Base-by-base conservation (phyloP, 1,139 yeast genomes). In the Pichia sp. region DNA sequence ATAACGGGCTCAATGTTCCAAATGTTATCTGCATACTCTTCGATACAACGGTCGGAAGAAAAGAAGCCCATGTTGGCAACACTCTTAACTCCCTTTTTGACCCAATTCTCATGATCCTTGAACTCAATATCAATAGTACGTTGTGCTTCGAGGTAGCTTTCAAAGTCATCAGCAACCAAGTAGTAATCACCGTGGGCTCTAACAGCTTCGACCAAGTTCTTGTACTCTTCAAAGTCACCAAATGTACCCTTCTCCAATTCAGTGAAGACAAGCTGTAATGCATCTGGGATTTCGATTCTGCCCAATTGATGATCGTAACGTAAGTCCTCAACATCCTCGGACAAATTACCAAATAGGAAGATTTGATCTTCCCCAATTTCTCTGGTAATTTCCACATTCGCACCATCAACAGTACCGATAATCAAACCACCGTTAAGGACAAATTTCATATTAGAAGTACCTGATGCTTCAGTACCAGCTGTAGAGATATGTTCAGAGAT, bases 391-490 rank as follows among this genome's bases (percentile, higher is more conserved):
- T 88, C 96, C 38, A 88, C 94, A 56, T 87, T 88, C 45, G 96
- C 96, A 56, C 97, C 96, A 57, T 88, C 96, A 48, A 88, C 95
- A 14, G 96, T 87, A 56, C 97, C 97, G 51, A 87, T 80, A 49
- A 87, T 84, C 48, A 88, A 71, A 35, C 96, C 96, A 61, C 96
- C 96, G 55, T 86, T 87, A 62, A 87, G 66, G 22, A 87, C 95
- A 58, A 87, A 87, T 65, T 87, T 88, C 96, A 87, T 87, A 66
- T 87, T 87, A 32, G 94, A 83, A 30, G 97, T 87, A 58, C 96
- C 96, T 2, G 94, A 82, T 19, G 95, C 96, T 60, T 87, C 97
- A 18, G 97, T 87, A 51, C 97, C 97, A 10, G 96, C 96, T 33
- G 96, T 87, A n/a, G 96, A 86, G 49, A 87, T 88, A 63, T 87